Percentiles rank a stretch among this genome's conserved stretches.
These are phyloP conservation scores for Vaccinium corymbosum DNA, from an alignment of 148 eudicot species.

Conservation along the genomic window DNA sequence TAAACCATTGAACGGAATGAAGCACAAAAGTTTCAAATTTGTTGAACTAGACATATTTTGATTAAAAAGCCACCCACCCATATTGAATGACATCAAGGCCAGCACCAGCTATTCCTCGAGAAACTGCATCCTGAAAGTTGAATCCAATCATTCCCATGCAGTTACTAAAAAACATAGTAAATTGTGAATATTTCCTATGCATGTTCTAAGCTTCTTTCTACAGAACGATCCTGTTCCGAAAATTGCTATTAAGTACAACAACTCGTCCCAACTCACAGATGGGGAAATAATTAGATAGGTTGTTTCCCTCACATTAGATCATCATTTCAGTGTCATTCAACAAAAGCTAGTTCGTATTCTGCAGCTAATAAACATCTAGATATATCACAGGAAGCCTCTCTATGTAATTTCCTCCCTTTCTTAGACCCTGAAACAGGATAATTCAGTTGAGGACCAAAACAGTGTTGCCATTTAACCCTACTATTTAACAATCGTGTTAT, in stretches of 20 bases:
- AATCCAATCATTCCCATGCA: constrained; percentile 10
- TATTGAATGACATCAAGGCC: constrained; percentile 78
- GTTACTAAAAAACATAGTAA: not conserved
- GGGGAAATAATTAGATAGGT: not conserved
- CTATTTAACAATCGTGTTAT: not conserved
- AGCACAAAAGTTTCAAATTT: constrained; percentile 5
- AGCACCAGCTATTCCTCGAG: constrained; percentile 79
- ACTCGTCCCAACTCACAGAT: not conserved
- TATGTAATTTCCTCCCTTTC: not conserved
- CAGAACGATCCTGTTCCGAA: not conserved
- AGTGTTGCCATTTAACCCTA: not conserved
- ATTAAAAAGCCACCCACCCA: constrained; percentile 50
- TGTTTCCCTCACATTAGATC: not conserved
- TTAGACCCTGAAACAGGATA: not conserved
- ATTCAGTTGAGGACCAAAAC: not conserved
- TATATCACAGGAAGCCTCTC: not conserved
- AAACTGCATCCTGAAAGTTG: constrained; percentile 86
- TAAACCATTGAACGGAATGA: constrained; percentile 6
- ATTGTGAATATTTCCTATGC: not conserved
- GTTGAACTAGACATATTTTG: not conserved
- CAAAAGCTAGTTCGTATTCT: not conserved
- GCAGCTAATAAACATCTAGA: not conserved
- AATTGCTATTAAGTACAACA: constrained; percentile 1
- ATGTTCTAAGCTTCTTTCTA: not conserved
- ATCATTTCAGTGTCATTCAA: not conserved